Percentiles rank a stretch among this genome's conserved stretches.
Evolutionary conservation across 371 early-diverging fungal genomes (phyloP).

Genomic region (Nosema muscidifuracis): DNA sequence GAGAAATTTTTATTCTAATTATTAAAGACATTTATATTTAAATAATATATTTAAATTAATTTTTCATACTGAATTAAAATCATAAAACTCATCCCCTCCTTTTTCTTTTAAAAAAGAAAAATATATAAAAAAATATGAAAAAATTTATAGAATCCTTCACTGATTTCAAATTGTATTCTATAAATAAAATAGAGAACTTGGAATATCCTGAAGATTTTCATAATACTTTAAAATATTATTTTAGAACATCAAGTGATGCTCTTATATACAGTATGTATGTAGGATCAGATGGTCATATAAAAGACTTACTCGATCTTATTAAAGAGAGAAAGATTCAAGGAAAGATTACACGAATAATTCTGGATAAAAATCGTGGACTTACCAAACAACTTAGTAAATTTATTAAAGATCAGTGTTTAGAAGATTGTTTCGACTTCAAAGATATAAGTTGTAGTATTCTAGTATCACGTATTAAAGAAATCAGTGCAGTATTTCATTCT

Average conservation of each 20-base stretch:
- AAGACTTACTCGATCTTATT: conserved; percentile 15
- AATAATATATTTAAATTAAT: too few species aligned
- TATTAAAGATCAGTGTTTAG: background rate
- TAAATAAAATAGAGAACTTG: too few species aligned
- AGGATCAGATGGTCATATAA: background rate
- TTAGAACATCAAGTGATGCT: conserved; percentile 3
- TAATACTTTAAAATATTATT: background rate
- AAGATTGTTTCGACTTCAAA: conserved; percentile 11
- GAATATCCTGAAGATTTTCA: conserved; percentile 23
- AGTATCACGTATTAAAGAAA: conserved; percentile 30
- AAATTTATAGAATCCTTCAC: too few species aligned
- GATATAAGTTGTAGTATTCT: background rate
- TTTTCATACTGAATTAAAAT: too few species aligned
- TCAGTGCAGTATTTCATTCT: conserved; percentile 40
- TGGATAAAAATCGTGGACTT: conserved; percentile 34
- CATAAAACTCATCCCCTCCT: too few species aligned
- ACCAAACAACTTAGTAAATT: conserved; percentile 2
- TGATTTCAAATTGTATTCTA: too few species aligned
- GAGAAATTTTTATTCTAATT: too few species aligned
- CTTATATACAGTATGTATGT: conserved; percentile 27
- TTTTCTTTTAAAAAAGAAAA: too few species aligned
- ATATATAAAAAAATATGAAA: too few species aligned
- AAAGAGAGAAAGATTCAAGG: conserved; percentile 4
- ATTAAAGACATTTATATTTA: too few species aligned
- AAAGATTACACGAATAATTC: conserved; percentile 9